Base-by-base conservation (phyloP, 2,329 filamentous ascomycete species). In the Pleomassaria siparia region DNA sequence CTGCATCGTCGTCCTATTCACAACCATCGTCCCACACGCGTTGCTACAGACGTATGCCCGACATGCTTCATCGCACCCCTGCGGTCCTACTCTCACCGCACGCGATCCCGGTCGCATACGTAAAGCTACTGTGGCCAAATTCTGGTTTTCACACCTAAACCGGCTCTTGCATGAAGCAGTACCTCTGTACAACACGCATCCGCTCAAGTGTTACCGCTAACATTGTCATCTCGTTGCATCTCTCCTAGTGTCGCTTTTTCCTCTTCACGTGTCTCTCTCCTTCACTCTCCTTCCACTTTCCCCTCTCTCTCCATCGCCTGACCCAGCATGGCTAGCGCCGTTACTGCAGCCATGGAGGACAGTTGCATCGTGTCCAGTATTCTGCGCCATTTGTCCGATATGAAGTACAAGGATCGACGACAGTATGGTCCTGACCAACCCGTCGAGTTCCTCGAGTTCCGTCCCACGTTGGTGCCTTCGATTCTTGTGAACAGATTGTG, bases 401-500 rank as follows among this genome's bases (percentile, higher is more conserved):
- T 62, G 56, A 64, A 55, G 28, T 64, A 67, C 47, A 65, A 60
- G 46, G 57, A 62, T 26, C 56, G 66, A 32, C 46, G 60, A 40
- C 66, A 70, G 44, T 51, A 46, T 28, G 62, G 63, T n/a, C 60
- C 62, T 10, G 62, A 69, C 33, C 48, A 59, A 22, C 63, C 64
- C 2, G 65, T 67, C 5, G 63, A 67, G 51, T 60, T 68, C 37
- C 55, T 68, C 29, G 65, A 66, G 44, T 63, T 62, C 44, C 59
- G 62, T n/a, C 64, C 63, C n/a, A 66, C 64, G 1, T 53, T 70
- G 24, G 55, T 68, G 10, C 62, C 64, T 2, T 55, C 56, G 11
- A 61, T 66, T 24, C 52, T 64, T 3, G 65, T 69, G 32, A 69
- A 66, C 46, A 57, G 55, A 25, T 45, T 68, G 10, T 70, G 65